These are phyloP conservation scores for Sphagnum contortum DNA, from an alignment of 225 moss, liverwort and hornwort genomes.

Conservation along the genomic window DNA sequence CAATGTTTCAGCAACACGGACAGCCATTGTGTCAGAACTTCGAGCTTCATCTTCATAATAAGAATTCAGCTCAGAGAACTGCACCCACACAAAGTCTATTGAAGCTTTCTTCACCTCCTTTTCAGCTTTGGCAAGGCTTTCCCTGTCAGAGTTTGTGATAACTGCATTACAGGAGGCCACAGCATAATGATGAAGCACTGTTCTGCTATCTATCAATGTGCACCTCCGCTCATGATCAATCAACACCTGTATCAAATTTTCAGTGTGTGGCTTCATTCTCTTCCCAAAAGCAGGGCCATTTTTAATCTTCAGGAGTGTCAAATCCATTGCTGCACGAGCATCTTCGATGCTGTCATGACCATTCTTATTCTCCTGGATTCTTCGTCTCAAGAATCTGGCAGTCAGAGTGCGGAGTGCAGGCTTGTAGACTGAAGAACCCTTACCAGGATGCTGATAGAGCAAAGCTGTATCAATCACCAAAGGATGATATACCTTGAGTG, in stretches of 20 bases:
- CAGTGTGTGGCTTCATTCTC: slow-evolving; percentile 36
- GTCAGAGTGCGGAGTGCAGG: slow-evolving; percentile 63
- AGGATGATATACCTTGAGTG: slow-evolving; percentile 61
- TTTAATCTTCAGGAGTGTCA: slow-evolving; percentile 49
- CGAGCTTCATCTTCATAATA: slow-evolving; percentile 55
- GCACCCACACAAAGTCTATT: slow-evolving; percentile 80
- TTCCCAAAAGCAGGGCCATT: slow-evolving; percentile 54
- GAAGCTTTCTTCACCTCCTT: slow-evolving; percentile 69
- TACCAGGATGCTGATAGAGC: slow-evolving; percentile 55
- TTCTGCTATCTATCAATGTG: slow-evolving; percentile 56
- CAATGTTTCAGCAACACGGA: slow-evolving; percentile 55
- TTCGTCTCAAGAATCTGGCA: slow-evolving; percentile 51
- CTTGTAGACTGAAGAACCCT: slow-evolving; percentile 48
- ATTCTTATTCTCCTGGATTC: slow-evolving; percentile 56
- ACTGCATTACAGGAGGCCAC: slow-evolving; percentile 71
- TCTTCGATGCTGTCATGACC: slow-evolving; percentile 96
- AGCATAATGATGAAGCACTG: slow-evolving; percentile 58
- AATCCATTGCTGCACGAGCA: slow-evolving; percentile 88
- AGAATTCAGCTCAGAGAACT: slow-evolving; percentile 57
- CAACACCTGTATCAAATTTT: slow-evolving; percentile 51
- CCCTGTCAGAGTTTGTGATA: slow-evolving; percentile 55
- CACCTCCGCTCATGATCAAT: slow-evolving; percentile 48
- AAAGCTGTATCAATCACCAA: slow-evolving; percentile 89
- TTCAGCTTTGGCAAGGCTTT: slow-evolving; percentile 48
- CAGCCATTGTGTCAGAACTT: slow-evolving; percentile 26